phyloP scores from a whole-genome alignment of 257 asterid species.

The Prunella vulgaris region DNA sequence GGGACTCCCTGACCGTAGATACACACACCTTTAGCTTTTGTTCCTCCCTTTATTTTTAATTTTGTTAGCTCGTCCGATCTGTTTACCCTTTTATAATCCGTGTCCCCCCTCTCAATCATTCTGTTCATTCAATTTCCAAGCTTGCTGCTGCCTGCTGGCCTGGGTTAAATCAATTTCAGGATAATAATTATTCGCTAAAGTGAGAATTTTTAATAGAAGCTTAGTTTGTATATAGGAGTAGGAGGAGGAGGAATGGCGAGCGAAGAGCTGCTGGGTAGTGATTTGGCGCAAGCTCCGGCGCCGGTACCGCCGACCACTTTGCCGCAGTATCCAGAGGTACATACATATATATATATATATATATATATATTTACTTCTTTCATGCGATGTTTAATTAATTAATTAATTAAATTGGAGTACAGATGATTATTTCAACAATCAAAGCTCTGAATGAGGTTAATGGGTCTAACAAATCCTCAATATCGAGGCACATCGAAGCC shows the following conservation, averaged over 20 bases:
- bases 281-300: constrained; percentile 22
- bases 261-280: constrained; percentile 31
- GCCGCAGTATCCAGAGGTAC: constrained; percentile 71
- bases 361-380: no score
- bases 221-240: no score
- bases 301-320: constrained; percentile 26
- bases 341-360: no score
- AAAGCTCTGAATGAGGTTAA: constrained; percentile 47
- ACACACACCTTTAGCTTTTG: constrained; percentile 8
- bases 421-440: constrained; percentile 72
- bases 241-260: constrained; percentile 42
- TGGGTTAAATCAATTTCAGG: no score
- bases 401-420: background rate
- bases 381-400: no score
- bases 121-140: constrained; percentile 19
- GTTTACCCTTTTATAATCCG: constrained; percentile 48
- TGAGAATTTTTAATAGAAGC: no score
- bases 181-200: no score
- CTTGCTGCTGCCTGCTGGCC: no score
- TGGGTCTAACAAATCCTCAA: constrained; percentile 62
- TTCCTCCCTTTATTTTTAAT: constrained; percentile 4
- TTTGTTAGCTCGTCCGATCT: constrained; percentile 24
- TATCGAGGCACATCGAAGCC: constrained; percentile 59
- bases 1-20: constrained; percentile 61
- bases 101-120: background rate